phyloP scores from a whole-genome alignment of 1,139 yeast species.

The Debaryomycetaceae sp. region DNA sequence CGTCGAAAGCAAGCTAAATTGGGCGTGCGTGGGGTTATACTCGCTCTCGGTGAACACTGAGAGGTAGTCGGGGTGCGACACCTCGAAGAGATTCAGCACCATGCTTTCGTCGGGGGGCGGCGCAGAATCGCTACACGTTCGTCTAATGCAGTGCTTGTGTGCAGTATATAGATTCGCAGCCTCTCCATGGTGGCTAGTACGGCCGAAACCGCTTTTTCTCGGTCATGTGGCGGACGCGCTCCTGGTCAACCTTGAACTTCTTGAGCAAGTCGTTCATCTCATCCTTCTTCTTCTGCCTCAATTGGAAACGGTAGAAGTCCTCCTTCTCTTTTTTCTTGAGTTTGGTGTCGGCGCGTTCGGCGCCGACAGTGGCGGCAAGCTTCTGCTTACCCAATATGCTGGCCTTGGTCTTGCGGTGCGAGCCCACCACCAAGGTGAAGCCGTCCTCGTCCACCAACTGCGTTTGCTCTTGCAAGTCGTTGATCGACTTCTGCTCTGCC shows the following conservation, averaged over 20 bases:
- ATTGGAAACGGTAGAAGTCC: slow-evolving; percentile 94
- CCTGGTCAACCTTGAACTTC: slow-evolving; percentile 89
- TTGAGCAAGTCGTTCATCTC: slow-evolving; percentile 83
- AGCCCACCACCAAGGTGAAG: slow-evolving; percentile 83
- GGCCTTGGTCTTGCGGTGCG: slow-evolving; percentile 74
- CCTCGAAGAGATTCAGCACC: too few relatives aligned
- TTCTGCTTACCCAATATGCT: slow-evolving; percentile 58
- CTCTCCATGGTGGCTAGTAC: slow-evolving; percentile 39
- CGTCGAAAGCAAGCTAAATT: slow-evolving; percentile 61
- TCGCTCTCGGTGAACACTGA: slow-evolving; percentile 15
- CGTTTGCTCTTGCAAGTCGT: slow-evolving; percentile 51
- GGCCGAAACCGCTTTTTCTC: slow-evolving; percentile 85
- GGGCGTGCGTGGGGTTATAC: slow-evolving; percentile 18
- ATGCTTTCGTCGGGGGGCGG: too few relatives aligned
- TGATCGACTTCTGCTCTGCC: slow-evolving; percentile 63
- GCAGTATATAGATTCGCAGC: background rate
- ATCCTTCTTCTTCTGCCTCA: slow-evolving; percentile 86
- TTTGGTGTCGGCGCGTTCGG: slow-evolving; percentile 45
- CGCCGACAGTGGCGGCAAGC: slow-evolving; percentile 38
- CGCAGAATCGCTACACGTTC: background rate
- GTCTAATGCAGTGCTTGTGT: background rate
- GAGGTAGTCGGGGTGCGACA: slow-evolving; percentile 2
- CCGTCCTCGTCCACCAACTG: slow-evolving; percentile 87
- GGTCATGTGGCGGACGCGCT: slow-evolving; percentile 69
- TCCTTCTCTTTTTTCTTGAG: slow-evolving; percentile 75